phyloP scores from a whole-genome alignment of 2,329 filamentous ascomycete species.

The Curvularia spicifera region DNA sequence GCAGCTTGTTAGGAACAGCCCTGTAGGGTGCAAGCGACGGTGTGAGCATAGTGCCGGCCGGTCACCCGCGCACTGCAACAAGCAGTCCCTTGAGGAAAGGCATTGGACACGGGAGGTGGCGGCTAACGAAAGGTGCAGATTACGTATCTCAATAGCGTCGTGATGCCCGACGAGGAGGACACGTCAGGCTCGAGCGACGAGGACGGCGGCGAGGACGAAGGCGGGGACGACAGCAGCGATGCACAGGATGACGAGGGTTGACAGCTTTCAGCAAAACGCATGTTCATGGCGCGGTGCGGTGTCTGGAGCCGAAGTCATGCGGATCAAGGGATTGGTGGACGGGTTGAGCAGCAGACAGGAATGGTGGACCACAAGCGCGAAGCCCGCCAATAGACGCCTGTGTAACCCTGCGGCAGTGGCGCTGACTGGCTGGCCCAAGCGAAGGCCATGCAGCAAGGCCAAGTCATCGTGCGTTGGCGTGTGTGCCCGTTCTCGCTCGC shows the following conservation, averaged over 20 bases:
- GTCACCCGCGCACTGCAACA: conserved; percentile 27
- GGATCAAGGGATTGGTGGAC: conserved; percentile 10
- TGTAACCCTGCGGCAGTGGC: conserved; percentile 22
- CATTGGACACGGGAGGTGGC: conserved; percentile 5
- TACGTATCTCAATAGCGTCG: conserved; percentile 58
- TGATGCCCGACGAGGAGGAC: conserved; percentile 55
- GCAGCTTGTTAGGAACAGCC: conserved; percentile 23
- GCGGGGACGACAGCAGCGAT: conserved; percentile 19
- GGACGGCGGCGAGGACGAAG: conserved; percentile 31
- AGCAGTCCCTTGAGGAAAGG: background rate
- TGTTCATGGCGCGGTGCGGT: conserved; percentile 30
- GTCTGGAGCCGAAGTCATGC: conserved; percentile 13
- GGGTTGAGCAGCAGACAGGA: conserved; percentile 17
- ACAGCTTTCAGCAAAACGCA: conserved; percentile 21
- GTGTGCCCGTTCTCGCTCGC: conserved; percentile 16
- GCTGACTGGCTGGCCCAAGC: conserved; percentile 29
- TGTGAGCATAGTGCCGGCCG: conserved; percentile 31
- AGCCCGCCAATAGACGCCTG: conserved; percentile 35
- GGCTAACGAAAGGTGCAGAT: conserved; percentile 50
- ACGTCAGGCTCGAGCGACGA: conserved; percentile 40
- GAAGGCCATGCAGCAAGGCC: conserved; percentile 18
- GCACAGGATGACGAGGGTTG: conserved; percentile 21
- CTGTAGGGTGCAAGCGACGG: conserved; percentile 23
- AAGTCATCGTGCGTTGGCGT: conserved; percentile 27
- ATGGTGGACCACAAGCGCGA: conserved; percentile 27